Evolutionary conservation across 768 basidiomycete species (phyloP).

Genomic region (Dentipellis fragilis): DNA sequence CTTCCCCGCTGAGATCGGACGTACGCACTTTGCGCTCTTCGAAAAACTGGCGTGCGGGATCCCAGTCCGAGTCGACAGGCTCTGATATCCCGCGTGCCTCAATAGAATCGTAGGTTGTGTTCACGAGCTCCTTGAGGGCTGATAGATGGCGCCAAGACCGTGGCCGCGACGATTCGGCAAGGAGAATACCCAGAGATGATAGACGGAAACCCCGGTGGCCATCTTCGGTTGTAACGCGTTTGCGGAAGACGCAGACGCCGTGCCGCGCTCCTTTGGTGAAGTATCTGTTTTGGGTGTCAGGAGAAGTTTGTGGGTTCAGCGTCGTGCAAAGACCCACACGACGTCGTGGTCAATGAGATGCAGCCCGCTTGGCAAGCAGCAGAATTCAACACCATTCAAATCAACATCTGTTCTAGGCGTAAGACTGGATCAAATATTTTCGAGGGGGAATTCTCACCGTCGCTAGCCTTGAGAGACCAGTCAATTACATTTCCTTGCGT

Average conservation of each 20-base stretch:
- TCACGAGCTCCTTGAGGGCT: conserved; percentile 51
- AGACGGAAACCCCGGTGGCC: conserved; percentile 77
- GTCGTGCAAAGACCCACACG: conserved; percentile 40
- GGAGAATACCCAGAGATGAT: conserved; percentile 65
- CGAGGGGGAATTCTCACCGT: conserved; percentile 34
- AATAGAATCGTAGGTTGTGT: conserved; percentile 39
- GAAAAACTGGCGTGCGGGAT: conserved; percentile 52
- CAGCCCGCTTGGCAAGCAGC: conserved; percentile 70
- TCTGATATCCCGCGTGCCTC: conserved; percentile 38
- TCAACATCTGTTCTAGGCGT: conserved; percentile 38
- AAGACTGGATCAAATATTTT: no score
- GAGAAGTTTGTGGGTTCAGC: conserved; percentile 1
- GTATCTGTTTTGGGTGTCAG: conserved; percentile 33
- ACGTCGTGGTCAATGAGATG: conserved; percentile 74
- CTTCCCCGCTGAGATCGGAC: conserved; percentile 43
- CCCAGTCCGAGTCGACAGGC: conserved; percentile 50
- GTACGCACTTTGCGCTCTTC: conserved; percentile 45
- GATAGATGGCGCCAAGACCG: conserved; percentile 70
- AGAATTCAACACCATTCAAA: conserved; percentile 70
- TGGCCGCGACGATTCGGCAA: conserved; percentile 53
- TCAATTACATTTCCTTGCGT: conserved; percentile 73
- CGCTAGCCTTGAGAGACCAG: conserved; percentile 64
- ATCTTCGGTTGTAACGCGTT: conserved; percentile 55
- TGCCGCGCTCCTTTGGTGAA: conserved; percentile 61
- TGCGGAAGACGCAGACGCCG: conserved; percentile 67